Percentiles rank a stretch among this genome's conserved stretches.
Evolutionary conservation across 2,329 filamentous ascomycete genomes (phyloP).

Genomic region (Exophiala spinifera): DNA sequence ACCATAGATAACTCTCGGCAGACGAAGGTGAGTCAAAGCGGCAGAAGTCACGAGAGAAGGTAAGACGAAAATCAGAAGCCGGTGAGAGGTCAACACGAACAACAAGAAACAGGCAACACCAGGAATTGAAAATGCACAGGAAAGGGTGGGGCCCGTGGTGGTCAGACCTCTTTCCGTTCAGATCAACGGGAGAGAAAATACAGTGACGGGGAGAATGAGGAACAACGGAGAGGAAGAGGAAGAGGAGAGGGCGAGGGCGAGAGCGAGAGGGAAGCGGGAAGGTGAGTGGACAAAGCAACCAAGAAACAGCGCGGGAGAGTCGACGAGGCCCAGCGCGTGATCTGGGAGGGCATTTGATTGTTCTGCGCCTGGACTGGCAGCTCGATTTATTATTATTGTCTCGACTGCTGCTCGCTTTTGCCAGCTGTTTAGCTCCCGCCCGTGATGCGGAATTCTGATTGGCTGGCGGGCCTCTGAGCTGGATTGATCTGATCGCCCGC

Average conservation of each 20-base stretch:
- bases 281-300: background rate
- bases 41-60: no score
- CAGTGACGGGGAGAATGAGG: background rate
- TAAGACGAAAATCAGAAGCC: background rate
- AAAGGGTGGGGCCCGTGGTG: background rate
- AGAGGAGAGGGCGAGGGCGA: constrained; percentile 9
- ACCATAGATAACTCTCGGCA: no score
- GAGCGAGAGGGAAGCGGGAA: background rate
- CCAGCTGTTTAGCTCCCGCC: constrained; percentile 3
- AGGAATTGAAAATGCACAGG: background rate
- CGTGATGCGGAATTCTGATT: constrained; percentile 11
- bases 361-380: background rate
- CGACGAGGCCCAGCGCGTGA: constrained; percentile 12
- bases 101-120: background rate
- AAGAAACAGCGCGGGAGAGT: no score
- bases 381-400: background rate
- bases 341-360: constrained; percentile 4
- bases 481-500: constrained; percentile 3
- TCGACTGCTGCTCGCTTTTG: background rate
- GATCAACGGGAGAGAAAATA: background rate
- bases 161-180: background rate
- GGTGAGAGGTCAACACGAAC: background rate
- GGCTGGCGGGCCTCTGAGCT: constrained; percentile 18
- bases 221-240: constrained; percentile 21
- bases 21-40: no score